Percentiles rank a stretch among this genome's conserved stretches.
Evolutionary conservation across 2,329 filamentous ascomycete genomes (phyloP).

Genomic region (Sporothrix curviconia): DNA sequence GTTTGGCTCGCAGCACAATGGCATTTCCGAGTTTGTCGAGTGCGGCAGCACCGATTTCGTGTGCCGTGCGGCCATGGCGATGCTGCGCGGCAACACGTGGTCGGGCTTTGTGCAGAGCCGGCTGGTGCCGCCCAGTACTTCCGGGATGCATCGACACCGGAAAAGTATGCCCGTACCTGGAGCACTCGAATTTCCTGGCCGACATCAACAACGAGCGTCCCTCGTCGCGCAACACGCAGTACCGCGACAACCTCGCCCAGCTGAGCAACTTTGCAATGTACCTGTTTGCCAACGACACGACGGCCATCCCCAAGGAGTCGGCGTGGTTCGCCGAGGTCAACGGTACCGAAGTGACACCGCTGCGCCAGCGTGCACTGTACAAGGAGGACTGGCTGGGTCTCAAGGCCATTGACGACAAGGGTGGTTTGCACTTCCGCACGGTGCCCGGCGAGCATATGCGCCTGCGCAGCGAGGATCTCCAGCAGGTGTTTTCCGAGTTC

Average conservation of each 20-base stretch:
- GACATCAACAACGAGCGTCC: constrained; percentile 91
- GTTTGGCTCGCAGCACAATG: constrained; percentile 87
- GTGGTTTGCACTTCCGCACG: constrained; percentile 67
- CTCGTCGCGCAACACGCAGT: constrained; percentile 61
- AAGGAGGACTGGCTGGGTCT: constrained; percentile 91
- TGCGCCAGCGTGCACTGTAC: constrained; percentile 69
- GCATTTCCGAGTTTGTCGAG: constrained; percentile 73
- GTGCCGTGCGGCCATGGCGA: constrained; percentile 70
- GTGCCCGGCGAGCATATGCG: constrained; percentile 79
- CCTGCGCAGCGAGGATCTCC: constrained; percentile 59
- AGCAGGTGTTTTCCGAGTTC: constrained; percentile 58
- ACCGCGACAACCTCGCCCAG: constrained; percentile 61
- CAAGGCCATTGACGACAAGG: constrained; percentile 69
- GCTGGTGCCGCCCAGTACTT: constrained; percentile 92
- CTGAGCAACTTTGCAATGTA: constrained; percentile 82
- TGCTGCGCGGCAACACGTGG: constrained; percentile 79
- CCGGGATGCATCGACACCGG: constrained; percentile 56
- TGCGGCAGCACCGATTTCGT: constrained; percentile 70
- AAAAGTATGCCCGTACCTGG: constrained; percentile 69
- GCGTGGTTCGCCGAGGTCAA: constrained; percentile 89
- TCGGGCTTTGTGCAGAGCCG: constrained; percentile 66
- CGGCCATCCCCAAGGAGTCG: constrained; percentile 83
- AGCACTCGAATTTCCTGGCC: constrained; percentile 78
- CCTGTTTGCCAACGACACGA: constrained; percentile 78
- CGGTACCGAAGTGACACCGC: constrained; percentile 55